These are phyloP conservation scores for Trichoderma asperellum DNA, from an alignment of 2,329 filamentous ascomycete genomes.

Conservation along the genomic window DNA sequence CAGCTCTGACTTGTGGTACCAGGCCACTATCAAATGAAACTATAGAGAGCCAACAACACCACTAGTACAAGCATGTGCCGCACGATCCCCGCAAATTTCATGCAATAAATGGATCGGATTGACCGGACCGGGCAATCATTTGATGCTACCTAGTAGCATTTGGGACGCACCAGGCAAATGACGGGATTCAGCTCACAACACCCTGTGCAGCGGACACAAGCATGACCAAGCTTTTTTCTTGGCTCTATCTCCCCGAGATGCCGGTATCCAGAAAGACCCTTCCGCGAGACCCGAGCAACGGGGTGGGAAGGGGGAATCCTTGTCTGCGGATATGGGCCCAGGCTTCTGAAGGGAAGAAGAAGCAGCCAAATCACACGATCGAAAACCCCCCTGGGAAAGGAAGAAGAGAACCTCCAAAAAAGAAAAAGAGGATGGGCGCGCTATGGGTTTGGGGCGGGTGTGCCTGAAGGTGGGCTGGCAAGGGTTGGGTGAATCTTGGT, in stretches of 20 bases:
- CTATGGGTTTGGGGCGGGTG: not conserved
- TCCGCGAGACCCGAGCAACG: not conserved
- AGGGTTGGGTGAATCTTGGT: not conserved
- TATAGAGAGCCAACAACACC: not conserved
- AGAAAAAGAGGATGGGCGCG: not conserved
- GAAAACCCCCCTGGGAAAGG: not conserved
- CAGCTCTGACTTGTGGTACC: not conserved
- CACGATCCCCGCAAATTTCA: not conserved
- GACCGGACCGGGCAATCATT: slow-evolving; percentile 14
- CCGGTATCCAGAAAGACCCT: not conserved
- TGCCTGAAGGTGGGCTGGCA: not conserved
- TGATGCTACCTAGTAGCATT: not conserved
- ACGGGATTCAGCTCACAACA: too few species aligned
- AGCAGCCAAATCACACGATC: not conserved
- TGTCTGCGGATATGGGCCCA: not conserved
- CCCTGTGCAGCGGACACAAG: not conserved
- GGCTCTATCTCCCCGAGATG: not conserved
- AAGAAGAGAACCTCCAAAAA: not conserved
- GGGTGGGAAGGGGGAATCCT: not conserved
- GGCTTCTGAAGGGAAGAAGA: not conserved
- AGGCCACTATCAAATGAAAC: not conserved
- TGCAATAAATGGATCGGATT: slow-evolving; percentile 7
- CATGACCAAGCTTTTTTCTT: slow-evolving; percentile 19
- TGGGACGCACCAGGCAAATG: not conserved
- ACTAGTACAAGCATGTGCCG: not conserved